Base-by-base conservation (phyloP, 1,284 basidiomycete species). In the Papiliotrema flavescens region DNA sequence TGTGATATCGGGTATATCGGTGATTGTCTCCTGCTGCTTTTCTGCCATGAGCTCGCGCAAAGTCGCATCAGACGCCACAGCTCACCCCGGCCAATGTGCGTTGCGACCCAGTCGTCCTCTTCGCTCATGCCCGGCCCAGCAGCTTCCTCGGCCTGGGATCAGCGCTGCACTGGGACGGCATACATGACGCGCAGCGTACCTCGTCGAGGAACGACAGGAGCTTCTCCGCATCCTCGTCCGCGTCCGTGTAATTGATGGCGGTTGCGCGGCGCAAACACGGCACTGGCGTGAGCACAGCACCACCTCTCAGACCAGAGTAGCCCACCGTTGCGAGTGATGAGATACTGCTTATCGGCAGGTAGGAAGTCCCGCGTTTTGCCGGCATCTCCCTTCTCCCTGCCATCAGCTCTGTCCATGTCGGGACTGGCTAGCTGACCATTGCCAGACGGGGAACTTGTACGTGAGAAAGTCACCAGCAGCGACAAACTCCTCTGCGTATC, bases 391-490 rank as follows among this genome's bases (percentile, higher is more conserved):
- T 85, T 87, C 79, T 94, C 89, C 91, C 91, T 94, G 65, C 32
- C 48, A 32, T 59, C 53, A 63, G 54, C 47, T 48, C 1, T 22
- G n/a, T 24, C 11, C 20, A 24, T 41, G 17, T 41, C 23, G 2
- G 26, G 41, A 15, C 17, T 26, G 23, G 28, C 52, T 51, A 37
- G 67, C 88, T 64, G 66, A 89, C 92, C 92, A 96, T 69, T 85
- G 82, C 92, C 92, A 96, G 32, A 94, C 90, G 17, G 89, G 89
- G 77, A 95, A 97, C 80, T 96, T 96, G 84, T 94, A 96, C 7
- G 86, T 82, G 57, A 97, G 79, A 76, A 95, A 96, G 76, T 96
- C 93, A 51, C 93, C 92, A 2, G 93, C 91, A 34, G 89, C 90
- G 34, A 95, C 90, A 70, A 96, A 96, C 78, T 96, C 93, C 84